Base-by-base conservation (phyloP, 306 rosid genomes). In the Quercus dentata region DNA sequence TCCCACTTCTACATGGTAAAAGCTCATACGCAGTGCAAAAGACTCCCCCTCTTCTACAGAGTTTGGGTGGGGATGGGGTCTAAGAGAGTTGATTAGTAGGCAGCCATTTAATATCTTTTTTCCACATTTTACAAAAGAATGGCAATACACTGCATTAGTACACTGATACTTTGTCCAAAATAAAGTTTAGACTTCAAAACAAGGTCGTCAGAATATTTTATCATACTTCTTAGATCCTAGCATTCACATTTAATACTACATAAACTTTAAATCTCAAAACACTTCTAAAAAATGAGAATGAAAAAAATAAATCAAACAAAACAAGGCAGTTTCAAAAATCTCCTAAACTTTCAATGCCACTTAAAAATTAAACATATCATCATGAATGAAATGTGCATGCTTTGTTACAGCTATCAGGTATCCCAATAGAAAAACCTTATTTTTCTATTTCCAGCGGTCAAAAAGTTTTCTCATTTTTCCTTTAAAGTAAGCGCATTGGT, bases 381-480 rank as follows among this genome's bases (percentile, higher is more conserved):
- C 63, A 65, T 49, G 11, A 51, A 52, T 41, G 19, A 15, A 27
- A 69, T 70, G 21, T 76, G 69, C 31, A 25, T 75, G 46, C 56
- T 73, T 78, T 61, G 71, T 74, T 54, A 19, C 15, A 71, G 54
- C 77, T 28, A 28, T 70, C 75, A 56, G 28, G 21, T 73, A 23
- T 25, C 31, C 21, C 56, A 38, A 41, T 12, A 38, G 30, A 56
- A 12, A 68, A 52, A 52, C 68, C 56, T 63, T 69, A 20, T 21
- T 23, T 73, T 21, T 14, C 51, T 15, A 64, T 64, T 75, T 30
- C 58, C 25, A 54, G 71, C n/a, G 31, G 73, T 41, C 69, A 56
- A 69, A 65, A 73, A 18, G 25, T 31, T 49, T 62, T 49, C 33
- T 52, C 28, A 72, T 49, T 21, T 27, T 56, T 77, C 35, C 21